A percentile compares a stretch with the other conserved stretches of the same genome.
Evolutionary conservation across 2,329 filamentous ascomycete species (phyloP).

Genomic region (Bertia moriformis): DNA sequence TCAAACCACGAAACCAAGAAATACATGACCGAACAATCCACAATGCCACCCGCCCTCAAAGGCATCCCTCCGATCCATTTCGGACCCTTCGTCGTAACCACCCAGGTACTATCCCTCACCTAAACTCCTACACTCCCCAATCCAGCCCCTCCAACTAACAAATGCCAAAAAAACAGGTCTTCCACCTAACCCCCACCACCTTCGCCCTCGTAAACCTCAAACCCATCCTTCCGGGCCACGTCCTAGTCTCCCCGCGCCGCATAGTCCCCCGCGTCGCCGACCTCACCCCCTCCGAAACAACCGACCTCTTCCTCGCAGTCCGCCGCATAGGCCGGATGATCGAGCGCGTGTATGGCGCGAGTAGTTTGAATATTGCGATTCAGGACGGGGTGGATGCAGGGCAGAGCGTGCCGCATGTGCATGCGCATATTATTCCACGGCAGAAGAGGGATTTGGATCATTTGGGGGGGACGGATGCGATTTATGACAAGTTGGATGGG

Average conservation of each 20-base stretch:
- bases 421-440: constrained; percentile 52
- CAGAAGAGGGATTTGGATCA: constrained; percentile 28
- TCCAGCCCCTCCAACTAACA: not conserved
- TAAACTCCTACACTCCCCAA: not conserved
- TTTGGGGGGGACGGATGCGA: constrained; percentile 33
- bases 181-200: constrained; percentile 42
- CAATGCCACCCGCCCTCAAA: not conserved
- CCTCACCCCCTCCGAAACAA: constrained; percentile 39
- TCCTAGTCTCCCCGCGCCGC: constrained; percentile 47
- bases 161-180: constrained; percentile 30
- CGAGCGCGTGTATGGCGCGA: constrained; percentile 43
- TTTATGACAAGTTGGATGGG: constrained; percentile 49
- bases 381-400: constrained; percentile 52
- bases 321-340: constrained; percentile 26
- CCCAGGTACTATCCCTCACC: not conserved
- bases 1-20: no score
- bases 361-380: constrained; percentile 50
- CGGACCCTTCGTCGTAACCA: not conserved
- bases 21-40: no score
- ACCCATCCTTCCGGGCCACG: constrained; percentile 52
- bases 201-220: constrained; percentile 57
- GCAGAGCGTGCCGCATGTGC: constrained; percentile 49
- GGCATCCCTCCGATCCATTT: not conserved
- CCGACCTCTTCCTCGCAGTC: constrained; percentile 50
- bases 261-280: constrained; percentile 40